Evolutionary conservation across 2,329 filamentous ascomycete genomes (phyloP).

Genomic region (Claviceps africana): DNA sequence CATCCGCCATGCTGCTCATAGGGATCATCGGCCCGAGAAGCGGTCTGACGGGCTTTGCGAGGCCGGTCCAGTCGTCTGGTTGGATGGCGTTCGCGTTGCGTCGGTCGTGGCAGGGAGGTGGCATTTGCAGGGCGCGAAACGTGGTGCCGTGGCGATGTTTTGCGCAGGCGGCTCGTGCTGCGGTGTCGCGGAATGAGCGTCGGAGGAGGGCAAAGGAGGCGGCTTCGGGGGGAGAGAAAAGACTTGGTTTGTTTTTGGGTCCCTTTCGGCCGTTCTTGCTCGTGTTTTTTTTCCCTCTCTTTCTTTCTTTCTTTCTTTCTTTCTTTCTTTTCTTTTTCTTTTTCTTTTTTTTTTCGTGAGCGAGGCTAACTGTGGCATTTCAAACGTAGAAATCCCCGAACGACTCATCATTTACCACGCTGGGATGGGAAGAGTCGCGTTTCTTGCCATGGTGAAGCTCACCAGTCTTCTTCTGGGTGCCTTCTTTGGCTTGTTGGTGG

Average conservation of each 20-base stretch:
- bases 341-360: background rate
- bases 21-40: background rate
- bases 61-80: background rate
- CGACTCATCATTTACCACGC: slow-evolving; percentile 61
- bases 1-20: background rate
- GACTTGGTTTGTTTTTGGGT: background rate
- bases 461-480: slow-evolving; percentile 55
- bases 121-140: background rate
- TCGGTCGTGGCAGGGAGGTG: background rate
- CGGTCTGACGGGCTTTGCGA: background rate
- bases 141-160: background rate
- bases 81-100: background rate
- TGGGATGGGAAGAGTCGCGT: slow-evolving; percentile 51
- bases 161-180: background rate
- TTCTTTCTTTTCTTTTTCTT: background rate
- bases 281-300: too few species aligned
- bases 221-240: background rate
- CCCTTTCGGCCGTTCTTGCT: too few species aligned
- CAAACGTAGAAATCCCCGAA: slow-evolving; percentile 34
- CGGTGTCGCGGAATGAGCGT: background rate
- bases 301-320: background rate
- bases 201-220: slow-evolving; percentile 13
- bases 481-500: slow-evolving; percentile 50
- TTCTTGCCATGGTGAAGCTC: slow-evolving; percentile 57
- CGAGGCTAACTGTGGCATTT: background rate